Evolutionary conservation across 805 yeast species (phyloP), one percentile per base, ranked within the genome.

Genomic region (Priceomyces haplophilus): DNA sequence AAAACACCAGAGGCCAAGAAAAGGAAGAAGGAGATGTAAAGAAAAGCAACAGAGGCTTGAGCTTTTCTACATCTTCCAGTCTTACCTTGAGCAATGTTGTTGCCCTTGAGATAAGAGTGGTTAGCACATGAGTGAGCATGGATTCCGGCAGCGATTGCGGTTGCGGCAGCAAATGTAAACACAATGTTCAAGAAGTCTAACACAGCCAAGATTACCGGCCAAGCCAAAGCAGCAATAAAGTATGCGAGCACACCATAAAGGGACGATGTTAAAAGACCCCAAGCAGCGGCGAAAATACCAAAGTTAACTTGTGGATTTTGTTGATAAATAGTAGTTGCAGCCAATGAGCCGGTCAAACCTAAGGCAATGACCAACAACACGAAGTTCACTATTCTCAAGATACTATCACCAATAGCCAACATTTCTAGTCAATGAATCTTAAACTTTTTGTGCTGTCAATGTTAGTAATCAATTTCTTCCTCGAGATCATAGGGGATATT

Each of bases 81-180:
- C 34, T 83, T 75, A 53, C 95, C 95, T 73, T 87, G 88, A 47
- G 86, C 67, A 55, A 87, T 77, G 48, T 65, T 65, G 78, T 91
- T 91, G 51, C 55, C 38, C 54, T 80, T 73, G 52, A 89, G 47
- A 76, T 87, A 89, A 43, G 33, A 45, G 48, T 72, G 52, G 80
- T 88, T 85, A 54, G 73, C 46, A 77, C 99, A 91, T 32, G 95
- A 84, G 77, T 89, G 97, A 51, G 75, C 76, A 68, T 90, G 81
- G 61, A 86, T 82, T 58, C 82, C 95, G 47, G 88, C 95, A 41
- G 98, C 98, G 61, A 93, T 74, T 41, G 96, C 96, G 45, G 95
- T 82, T 58, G 90, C 98, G 52, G 88, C 98, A 38, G 98, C 82
- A 66, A 93, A 88, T 44, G 96, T 82, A 82, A 93, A 93, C 55